Base-by-base conservation (phyloP, 2,329 filamentous ascomycete genomes). In the Leptographium procerum region DNA sequence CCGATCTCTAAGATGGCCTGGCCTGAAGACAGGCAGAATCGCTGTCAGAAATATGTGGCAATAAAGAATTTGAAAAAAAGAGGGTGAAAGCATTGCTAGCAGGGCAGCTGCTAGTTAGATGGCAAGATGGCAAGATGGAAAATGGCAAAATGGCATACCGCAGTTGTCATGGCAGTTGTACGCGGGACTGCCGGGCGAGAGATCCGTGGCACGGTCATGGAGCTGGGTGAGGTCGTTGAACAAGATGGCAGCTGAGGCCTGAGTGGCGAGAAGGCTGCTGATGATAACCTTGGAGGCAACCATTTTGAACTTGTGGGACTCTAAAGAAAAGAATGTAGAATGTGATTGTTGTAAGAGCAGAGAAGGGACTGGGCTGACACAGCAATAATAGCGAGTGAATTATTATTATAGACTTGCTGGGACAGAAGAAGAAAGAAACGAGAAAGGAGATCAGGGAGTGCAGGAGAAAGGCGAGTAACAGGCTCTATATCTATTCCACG, bases 91-190 rank as follows among this genome's bases (percentile, higher is more conserved):
- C n/a, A n/a, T n/a, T n/a, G n/a, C n/a, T n/a, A n/a, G n/a, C n/a
- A n/a, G n/a, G n/a, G n/a, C n/a, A n/a, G n/a, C n/a, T n/a, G n/a
- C n/a, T n/a, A n/a, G n/a, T 16, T 29, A 6, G 13, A 51, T 22
- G 24, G 26, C 36, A 40, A 16, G 24, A 31, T 8, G 10, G 28
- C 28, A 31, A 43, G 28, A 50, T 28, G 1, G 14, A 65, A 16
- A 19, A 31, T 8, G 10, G 28, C 28, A 31, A 43, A 22, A 50
- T 28, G 1, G 14, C 70, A 47, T 64, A 74, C 73, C 73, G 65
- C 73, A 76, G 62, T 73, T 73, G 59, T 74, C 70, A 60, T 75
- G 73, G 64, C 74, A 76, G 61, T 75, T 72, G 65, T 74, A 76
- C 0, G 64, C 58, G 1, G 72, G 69, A 13, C 69, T 71, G 31